Conservation (phyloP, 768 basidiomycete species). For the Astraeus odoratus region DNA sequence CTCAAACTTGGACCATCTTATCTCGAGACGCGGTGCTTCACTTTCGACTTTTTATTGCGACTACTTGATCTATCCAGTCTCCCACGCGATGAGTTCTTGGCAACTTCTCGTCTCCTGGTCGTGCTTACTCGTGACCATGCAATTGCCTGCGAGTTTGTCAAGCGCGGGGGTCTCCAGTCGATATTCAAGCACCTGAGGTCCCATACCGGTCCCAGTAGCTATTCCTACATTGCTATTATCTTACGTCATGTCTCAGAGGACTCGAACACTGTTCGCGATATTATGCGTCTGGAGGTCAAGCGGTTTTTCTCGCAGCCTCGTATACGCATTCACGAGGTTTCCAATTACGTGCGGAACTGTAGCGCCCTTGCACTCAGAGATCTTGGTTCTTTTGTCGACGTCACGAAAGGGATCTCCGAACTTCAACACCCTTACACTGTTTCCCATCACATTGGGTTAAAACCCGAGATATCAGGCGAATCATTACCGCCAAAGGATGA, state of each 20-base stretch:
- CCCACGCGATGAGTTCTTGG: conserved; percentile 75
- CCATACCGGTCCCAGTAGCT: conserved; percentile 55
- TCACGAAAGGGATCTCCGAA: conserved; percentile 63
- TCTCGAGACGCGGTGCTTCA: conserved; percentile 49
- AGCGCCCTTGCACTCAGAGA: conserved; percentile 79
- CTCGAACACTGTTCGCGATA: conserved; percentile 45
- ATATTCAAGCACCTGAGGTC: conserved; percentile 65
- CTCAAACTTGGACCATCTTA: conserved; percentile 57
- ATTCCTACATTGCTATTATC: conserved; percentile 80
- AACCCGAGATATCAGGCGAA: conserved; percentile 28
- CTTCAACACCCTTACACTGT: conserved; percentile 59
- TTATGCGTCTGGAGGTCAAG: conserved; percentile 81
- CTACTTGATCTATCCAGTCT: conserved; percentile 60
- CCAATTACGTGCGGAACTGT: conserved; percentile 67
- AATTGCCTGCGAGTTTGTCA: conserved; percentile 61
- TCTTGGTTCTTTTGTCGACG: conserved; percentile 66
- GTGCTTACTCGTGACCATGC: conserved; percentile 70
- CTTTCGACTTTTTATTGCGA: conserved; percentile 73
- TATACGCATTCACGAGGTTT: conserved; percentile 59
- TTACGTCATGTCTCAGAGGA: conserved; percentile 93
- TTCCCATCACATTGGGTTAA: conserved; percentile 53
- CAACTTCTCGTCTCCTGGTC: conserved; percentile 76
- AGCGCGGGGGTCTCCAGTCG: conserved; percentile 51
- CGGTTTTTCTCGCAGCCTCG: conserved; percentile 74
- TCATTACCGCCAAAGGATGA: conserved; percentile 7